These are phyloP conservation scores for Strigomonas culicis DNA, from an alignment of 208 protist genomes.

Conservation along the genomic window DNA sequence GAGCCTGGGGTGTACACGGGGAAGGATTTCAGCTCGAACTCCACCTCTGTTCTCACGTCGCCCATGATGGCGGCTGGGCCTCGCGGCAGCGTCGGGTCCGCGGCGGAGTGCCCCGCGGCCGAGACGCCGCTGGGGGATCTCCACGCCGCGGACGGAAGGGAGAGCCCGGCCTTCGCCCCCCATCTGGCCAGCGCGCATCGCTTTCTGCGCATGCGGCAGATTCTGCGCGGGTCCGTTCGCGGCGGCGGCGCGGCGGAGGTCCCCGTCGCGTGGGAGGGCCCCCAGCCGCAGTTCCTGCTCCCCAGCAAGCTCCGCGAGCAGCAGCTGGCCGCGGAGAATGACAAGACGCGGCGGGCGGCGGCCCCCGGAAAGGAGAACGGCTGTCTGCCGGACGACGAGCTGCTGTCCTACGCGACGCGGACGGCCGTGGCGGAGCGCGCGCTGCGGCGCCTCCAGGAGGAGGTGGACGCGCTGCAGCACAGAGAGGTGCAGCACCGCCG, in stretches of 20 bases:
- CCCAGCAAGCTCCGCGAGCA: background rate
- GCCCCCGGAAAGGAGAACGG: background rate
- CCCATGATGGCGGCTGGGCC: no score
- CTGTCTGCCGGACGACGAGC: background rate
- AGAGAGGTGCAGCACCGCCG: constrained; percentile 20
- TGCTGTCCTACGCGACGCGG: constrained; percentile 15
- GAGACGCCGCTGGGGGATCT: no score
- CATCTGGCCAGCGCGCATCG: no score
- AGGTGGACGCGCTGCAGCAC: constrained; percentile 52
- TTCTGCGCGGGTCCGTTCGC: no score
- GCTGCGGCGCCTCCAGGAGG: constrained; percentile 32
- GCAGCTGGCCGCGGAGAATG: background rate
- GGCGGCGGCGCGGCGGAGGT: background rate
- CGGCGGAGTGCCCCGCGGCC: no score
- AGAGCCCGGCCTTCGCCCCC: no score
- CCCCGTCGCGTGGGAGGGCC: background rate
- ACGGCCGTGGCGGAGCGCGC: constrained; percentile 39
- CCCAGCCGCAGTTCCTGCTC: background rate
- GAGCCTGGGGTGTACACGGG: constrained; percentile 1
- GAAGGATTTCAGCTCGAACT: no score
- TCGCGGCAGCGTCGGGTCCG: no score
- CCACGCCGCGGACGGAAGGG: no score
- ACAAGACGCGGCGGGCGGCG: background rate
- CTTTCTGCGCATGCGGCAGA: no score
- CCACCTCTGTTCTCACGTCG: no score